Evolutionary conservation across 1,284 basidiomycete species (phyloP), one percentile per base, ranked within the genome.

Genomic region (Sporisorium iseilematis-ciliati): DNA sequence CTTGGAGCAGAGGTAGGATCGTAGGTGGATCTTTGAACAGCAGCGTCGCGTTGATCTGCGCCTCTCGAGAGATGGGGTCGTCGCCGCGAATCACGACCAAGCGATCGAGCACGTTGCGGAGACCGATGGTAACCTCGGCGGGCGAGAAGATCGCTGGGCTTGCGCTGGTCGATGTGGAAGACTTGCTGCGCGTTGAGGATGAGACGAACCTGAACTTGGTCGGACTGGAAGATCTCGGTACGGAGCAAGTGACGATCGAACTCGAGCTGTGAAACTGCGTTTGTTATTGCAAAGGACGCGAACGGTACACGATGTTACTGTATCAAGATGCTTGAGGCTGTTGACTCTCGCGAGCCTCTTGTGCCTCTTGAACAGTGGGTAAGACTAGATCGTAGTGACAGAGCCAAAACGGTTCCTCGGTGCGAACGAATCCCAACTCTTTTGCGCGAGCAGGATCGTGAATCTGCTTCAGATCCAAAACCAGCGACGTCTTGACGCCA

Each of bases 131-230:
- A 77, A 98, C 92, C 78, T 96, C 93, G 0, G 88, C 88, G 0
- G 97, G 97, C 51, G 94, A 91, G 21, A 99, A n/a, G 89, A 85
- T 99, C 95, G 80, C 91, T 94, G 0, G 95, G 93, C 81, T 97
- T 94, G 68, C 96, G 90, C 21, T 90, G 89, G 86, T 99, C 95
- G 79, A 99, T 95, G 77, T 95, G 93, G 91, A 99, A 99, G 84
- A 97, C 95, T 82, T 99, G 97, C 45, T 91, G 90, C 0, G 96
- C 93, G 83, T 99, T 99, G 82, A 97, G 93, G 43, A 97, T 91
- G 78, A 98, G 94, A 66, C 89, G 89, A 3, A 91, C 91, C 50
- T 93, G 90, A 5, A 91, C 89, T 50, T 91, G 89, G 20, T 91
- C 91, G 29, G 84, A 83, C 21, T 82, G 77, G 89, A 96, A 97